Evolutionary conservation across 2,329 filamentous ascomycete species (phyloP), one percentile per base, ranked within the genome.

Genomic region (Plectosphaerella plurivora): DNA sequence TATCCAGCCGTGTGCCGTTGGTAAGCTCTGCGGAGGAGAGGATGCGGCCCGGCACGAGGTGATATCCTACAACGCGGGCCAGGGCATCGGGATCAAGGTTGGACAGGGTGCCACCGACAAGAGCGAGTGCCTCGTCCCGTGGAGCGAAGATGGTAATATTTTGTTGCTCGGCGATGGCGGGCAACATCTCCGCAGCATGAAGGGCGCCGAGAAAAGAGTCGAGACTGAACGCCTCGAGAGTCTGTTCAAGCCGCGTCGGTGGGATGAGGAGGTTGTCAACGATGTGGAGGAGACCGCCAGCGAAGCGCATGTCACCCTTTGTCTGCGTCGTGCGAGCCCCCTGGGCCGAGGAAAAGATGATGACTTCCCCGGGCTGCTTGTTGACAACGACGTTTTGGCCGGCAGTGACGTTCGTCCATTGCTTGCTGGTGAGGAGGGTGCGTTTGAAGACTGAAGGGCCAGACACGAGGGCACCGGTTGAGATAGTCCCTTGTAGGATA

Each of bases 71-170:
- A 16, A 84, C 70, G n/a, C 60, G 59, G 10, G 65, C 59, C 3
- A 82, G 66, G 9, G 77, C 67, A 9, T 67, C 62, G 1, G 59
- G 58, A 49, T 66, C 67, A 3, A 79, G 62, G 53, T 68, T 69
- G 10, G 63, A 59, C 15, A 79, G 57, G 6, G 71, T 69, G 20
- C 70, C 72, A 50, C 70, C 73, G 42, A 81, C 73, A 45, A 67
- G 64, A 51, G 75, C 69, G 68, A 83, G 79, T 2, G 78, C 78
- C 3, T 66, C 65, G 58, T 80, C 79, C 58, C 65, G 70, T 14
- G 81, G 81, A 0, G 74, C 79, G 61, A 83, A 83, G 56, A 83
- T 72, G 53, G 81, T 83, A 46, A 82, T 55, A 57, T 81, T 69
- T 46, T 66, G 61, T 8, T 68, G 62, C 12, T 65, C 61, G 54